Evolutionary conservation across 108 stramenopile species (phyloP), one percentile per base, ranked within the genome.

Genomic region (Nitzschia inconspicua): DNA sequence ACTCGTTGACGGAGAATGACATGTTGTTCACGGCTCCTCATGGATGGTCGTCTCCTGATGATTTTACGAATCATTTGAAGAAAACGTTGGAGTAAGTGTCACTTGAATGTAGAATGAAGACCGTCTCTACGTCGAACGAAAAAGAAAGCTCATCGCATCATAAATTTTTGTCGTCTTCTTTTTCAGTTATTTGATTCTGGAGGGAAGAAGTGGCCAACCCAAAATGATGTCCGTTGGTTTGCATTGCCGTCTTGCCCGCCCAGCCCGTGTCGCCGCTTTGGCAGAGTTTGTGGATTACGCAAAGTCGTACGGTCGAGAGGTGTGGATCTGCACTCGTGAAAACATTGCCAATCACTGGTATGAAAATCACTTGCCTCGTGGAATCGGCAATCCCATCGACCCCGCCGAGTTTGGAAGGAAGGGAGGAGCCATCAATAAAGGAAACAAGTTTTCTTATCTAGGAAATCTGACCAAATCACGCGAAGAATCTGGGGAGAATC

Each of bases 181-280:
- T 23, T 32, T 10, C 36, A 58, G 70, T 23, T 87, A 73, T 70
- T 66, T 95, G 23, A 71, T 93, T 26, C 77, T 93, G 52, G 96
- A 95, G 75, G 94, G 95, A 28, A 56, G 61, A 34, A 73, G 68
- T 24, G 96, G 96, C 32, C 47, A 70, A n/a, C 88, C 88, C 20
- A 93, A 88, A 63, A 95, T 95, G 95, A 94, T 95, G 92, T 78
- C 79, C 24, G 88, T 97, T 3, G 96, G 96, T 3, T 72, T 95
- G 61, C 96, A 95, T 52, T 95, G 95, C 61, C 83, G 94, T 23
- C 53, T 95, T 55, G 89, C 94, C 16, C 73, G 89, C 9, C 94
- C 96, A 19, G 96, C 85, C 2, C 76, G 95, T n/a, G 80, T 85
- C 20, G 83, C 90, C 8, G 96, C 87, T 7, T 47, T 97, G 24